Evolutionary conservation across 805 yeast genomes (phyloP), one percentile per base, ranked within the genome.

Genomic region (Barnettozyma siamensis): DNA sequence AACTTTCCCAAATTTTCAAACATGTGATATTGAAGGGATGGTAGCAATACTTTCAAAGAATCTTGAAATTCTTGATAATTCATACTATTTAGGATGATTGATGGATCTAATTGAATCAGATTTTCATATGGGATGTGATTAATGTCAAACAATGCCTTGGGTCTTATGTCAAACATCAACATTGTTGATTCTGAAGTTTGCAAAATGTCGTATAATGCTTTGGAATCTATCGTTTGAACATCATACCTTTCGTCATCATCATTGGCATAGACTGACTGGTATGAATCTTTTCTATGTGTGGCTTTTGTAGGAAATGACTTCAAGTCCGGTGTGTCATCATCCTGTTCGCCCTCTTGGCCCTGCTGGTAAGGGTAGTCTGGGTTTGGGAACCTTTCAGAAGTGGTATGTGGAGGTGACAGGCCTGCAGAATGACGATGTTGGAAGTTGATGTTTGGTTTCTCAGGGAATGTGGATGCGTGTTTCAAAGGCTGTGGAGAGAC

Each of bases 191-290:
- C 62, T 15, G 68, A 69, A 37, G 58, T 65, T 40, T 55, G 64
- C 37, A 77, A 57, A 2, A 65, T 62, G 3, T 71, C 55, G 41
- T 72, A 60, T 5, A 76, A 54, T 54, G 59, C 51, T 29, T 62
- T 63, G 10, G 72, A 55, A 1, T 70, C 57, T 6, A 67, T 58
- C 12, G 60, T 58, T 10, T 88, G 87, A 50, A 83, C 86, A 36
- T 47, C 46, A 5, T 49, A 13, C 5, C 5, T 11, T 26, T 26
- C 29, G 5, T 26, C 48, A 7, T 55, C 53, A 13, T 57, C 63
- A 38, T 51, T 52, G 50, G 65, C 66, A 45, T 66, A 64, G 5
- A 66, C 65, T 2, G 70, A 65, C 41, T 65, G 67, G 39, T 64
- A 63, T 2, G 71, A 66, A 38, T 62, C 67, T 41, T 66, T 66